A percentile compares a stretch with the other conserved stretches of the same genome.
phyloP scores from a whole-genome alignment of 73 alveolate species.

The Tetrahymena elliotti region DNA sequence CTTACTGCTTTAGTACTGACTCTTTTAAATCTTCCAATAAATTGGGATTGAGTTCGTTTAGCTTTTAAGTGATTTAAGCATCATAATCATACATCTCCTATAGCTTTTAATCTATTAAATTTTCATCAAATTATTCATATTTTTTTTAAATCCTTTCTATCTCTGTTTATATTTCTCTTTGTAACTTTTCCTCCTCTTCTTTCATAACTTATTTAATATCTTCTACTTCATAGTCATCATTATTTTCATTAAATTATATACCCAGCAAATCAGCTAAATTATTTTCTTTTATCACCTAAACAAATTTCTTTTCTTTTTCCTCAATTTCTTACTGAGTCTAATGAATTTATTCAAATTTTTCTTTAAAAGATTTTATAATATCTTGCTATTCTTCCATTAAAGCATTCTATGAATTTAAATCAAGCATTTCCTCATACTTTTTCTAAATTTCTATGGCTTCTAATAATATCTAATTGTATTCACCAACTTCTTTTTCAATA shows the following conservation, averaged over 20 bases:
- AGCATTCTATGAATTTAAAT: background rate
- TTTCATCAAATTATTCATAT: background rate
- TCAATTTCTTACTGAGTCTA: background rate
- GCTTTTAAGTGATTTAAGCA: background rate
- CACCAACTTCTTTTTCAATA: background rate
- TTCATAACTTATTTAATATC: background rate
- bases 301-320: background rate
- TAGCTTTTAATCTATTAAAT: background rate
- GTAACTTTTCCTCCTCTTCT: background rate
- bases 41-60: background rate
- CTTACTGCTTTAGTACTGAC: background rate
- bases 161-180: background rate
- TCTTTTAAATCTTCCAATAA: background rate
- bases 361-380: background rate
- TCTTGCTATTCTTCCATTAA: background rate
- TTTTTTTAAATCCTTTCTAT: background rate
- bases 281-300: background rate
- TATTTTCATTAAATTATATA: background rate
- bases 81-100: background rate
- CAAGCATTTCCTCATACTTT: background rate
- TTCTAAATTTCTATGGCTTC: background rate
- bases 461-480: background rate
- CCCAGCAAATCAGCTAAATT: background rate
- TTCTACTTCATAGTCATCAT: background rate
- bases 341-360: background rate